Evolutionary conservation across 176 grass and related monocot species (phyloP).

Genomic region (Miscanthus lutarioriparius): DNA sequence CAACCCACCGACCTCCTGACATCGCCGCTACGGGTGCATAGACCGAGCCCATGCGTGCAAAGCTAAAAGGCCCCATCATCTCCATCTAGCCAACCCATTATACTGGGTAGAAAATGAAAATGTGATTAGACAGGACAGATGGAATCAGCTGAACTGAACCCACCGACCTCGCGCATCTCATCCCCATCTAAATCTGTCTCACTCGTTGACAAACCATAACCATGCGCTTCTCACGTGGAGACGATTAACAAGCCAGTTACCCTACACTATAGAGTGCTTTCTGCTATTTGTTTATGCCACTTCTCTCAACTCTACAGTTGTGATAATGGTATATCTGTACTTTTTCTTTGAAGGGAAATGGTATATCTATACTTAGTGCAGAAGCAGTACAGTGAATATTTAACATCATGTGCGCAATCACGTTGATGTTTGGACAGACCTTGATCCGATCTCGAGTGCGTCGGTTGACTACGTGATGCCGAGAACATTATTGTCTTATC

Average conservation of each 20-base stretch:
- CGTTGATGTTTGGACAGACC: too few relatives aligned
- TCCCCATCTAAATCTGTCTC: not conserved
- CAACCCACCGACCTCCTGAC: not conserved
- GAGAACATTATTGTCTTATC: too few relatives aligned
- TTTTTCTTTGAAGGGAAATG: too few relatives aligned
- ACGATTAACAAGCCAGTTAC: not conserved
- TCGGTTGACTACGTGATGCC: too few relatives aligned
- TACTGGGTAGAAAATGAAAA: not conserved
- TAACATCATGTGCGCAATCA: too few relatives aligned
- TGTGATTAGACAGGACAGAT: not conserved
- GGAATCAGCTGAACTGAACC: constrained; percentile 25
- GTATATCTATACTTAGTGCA: too few relatives aligned
- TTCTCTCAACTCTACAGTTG: not conserved
- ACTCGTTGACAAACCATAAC: constrained; percentile 21
- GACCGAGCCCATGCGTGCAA: constrained; percentile 4
- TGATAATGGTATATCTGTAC: too few relatives aligned
- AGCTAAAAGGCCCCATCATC: not conserved
- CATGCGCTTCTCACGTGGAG: not conserved
- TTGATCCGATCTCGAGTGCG: too few relatives aligned
- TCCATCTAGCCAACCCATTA: not conserved
- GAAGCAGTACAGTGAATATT: too few relatives aligned
- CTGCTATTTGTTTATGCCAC: not conserved
- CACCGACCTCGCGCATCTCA: constrained; percentile 6
- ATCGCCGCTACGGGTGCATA: not conserved
- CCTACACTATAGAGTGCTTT: not conserved